Conservation (phyloP, 2,329 filamentous ascomycete species). For the Aspergillus sp. region DNA sequence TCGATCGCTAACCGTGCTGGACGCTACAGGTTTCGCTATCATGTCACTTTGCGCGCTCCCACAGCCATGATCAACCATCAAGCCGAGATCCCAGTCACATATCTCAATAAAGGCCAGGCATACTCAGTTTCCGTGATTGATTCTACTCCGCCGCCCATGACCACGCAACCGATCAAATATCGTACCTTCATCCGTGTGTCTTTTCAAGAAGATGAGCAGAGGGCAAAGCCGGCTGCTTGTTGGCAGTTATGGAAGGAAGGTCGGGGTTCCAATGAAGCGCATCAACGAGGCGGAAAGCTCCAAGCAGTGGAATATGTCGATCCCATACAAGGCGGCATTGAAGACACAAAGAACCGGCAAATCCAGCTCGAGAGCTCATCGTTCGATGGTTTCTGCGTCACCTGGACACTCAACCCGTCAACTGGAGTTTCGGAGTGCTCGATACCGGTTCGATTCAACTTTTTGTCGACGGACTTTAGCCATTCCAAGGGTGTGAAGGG, state of each 20-base stretch:
- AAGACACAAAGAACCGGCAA: constrained; percentile 60
- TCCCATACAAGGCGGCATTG: constrained; percentile 56
- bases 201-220: constrained; percentile 93
- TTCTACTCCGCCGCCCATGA: constrained; percentile 63
- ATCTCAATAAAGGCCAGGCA: constrained; percentile 95
- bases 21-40: constrained; percentile 71
- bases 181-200: constrained; percentile 92
- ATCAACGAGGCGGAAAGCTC: constrained; percentile 86
- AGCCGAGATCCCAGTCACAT: constrained; percentile 94
- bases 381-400: constrained; percentile 90
- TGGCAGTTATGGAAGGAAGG: constrained; percentile 97
- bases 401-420: constrained; percentile 72
- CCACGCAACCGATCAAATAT: constrained; percentile 67
- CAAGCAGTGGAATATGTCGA: constrained; percentile 95
- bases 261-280: constrained; percentile 90
- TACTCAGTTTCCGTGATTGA: constrained; percentile 86
- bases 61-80: constrained; percentile 88
- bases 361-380: constrained; percentile 74
- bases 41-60: constrained; percentile 85
- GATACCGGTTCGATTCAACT: constrained; percentile 94
- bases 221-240: constrained; percentile 76
- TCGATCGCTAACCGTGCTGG: constrained; percentile 17
- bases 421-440: constrained; percentile 74
- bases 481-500: constrained; percentile 99
- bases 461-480: constrained; percentile 96